These are phyloP conservation scores for Ajuga reptans DNA, from an alignment of 305 asterid species.

Conservation along the genomic window DNA sequence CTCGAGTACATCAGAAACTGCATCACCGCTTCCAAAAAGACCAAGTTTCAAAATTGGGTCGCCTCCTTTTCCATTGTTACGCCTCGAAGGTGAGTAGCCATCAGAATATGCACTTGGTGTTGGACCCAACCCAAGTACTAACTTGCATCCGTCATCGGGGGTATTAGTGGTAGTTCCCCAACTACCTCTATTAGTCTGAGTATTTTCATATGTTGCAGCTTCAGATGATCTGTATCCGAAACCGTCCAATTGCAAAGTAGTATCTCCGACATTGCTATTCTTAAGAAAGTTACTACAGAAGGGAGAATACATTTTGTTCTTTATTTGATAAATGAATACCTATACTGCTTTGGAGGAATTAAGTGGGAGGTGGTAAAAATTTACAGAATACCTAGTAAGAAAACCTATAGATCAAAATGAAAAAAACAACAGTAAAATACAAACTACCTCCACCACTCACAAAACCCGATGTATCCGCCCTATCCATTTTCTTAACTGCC, in stretches of 20 bases:
- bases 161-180: constrained; percentile 25
- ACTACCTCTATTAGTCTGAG: constrained; percentile 25
- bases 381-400: constrained; percentile 24
- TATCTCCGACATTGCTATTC: constrained; percentile 44
- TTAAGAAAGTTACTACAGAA: constrained; percentile 36
- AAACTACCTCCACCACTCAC: constrained; percentile 77
- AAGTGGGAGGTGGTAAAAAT: constrained; percentile 16
- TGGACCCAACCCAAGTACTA: constrained; percentile 93
- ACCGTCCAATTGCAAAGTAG: constrained; percentile 68
- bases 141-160: constrained; percentile 76
- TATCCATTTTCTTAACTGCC: constrained; percentile 52
- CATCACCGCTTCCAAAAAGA: constrained; percentile 50
- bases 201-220: constrained; percentile 24
- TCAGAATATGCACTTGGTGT: constrained; percentile 54
- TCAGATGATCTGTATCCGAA: constrained; percentile 49
- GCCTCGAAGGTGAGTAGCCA: constrained; percentile 30
- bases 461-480: constrained; percentile 82
- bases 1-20: constrained; percentile 38
- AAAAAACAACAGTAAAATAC: constrained; percentile 26
- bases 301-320: constrained; percentile 35
- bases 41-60: constrained; percentile 71
- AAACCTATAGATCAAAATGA: constrained; percentile 38
- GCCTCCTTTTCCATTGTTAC: constrained; percentile 35
- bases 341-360: constrained; percentile 10
- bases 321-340: constrained; percentile 24